Percentiles rank a stretch among this genome's conserved stretches.
Conservation (phyloP, 202 grass and related monocot genomes). For the Schoenoplectus tabernaemontani region DNA sequence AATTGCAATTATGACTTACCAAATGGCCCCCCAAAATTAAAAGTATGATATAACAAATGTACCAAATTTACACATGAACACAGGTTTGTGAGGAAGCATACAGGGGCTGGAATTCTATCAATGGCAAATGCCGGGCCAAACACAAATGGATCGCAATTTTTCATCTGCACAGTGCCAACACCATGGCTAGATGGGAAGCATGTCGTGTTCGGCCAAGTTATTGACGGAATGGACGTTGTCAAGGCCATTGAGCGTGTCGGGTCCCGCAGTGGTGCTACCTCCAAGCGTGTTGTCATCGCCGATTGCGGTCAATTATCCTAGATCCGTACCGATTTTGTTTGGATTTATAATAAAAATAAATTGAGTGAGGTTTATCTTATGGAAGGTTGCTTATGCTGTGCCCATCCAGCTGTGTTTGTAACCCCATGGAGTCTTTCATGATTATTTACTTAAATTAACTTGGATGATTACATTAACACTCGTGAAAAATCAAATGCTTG, state of each 20-base stretch:
- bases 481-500: background rate
- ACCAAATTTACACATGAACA: background rate
- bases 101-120: constrained; percentile 29
- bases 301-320: constrained; percentile 59
- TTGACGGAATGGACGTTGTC: constrained; percentile 43
- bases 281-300: constrained; percentile 40
- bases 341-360: constrained; percentile 9
- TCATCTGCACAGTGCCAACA: constrained; percentile 51
- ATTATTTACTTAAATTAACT: background rate
- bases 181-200: constrained; percentile 60
- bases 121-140: constrained; percentile 67
- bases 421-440: background rate
- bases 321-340: constrained; percentile 14
- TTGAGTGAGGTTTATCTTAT: background rate
- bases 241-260: constrained; percentile 40
- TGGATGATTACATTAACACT: background rate
- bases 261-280: constrained; percentile 12
- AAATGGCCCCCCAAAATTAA: background rate
- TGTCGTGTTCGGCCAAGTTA: constrained; percentile 50
- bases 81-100: constrained; percentile 55
- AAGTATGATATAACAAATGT: background rate
- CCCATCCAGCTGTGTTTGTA: background rate
- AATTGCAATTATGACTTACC: background rate
- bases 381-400: background rate
- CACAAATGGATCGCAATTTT: constrained; percentile 85